These are phyloP conservation scores for Arthrobotrys entomopaga DNA, from an alignment of 2,329 filamentous ascomycete species.

Conservation along the genomic window DNA sequence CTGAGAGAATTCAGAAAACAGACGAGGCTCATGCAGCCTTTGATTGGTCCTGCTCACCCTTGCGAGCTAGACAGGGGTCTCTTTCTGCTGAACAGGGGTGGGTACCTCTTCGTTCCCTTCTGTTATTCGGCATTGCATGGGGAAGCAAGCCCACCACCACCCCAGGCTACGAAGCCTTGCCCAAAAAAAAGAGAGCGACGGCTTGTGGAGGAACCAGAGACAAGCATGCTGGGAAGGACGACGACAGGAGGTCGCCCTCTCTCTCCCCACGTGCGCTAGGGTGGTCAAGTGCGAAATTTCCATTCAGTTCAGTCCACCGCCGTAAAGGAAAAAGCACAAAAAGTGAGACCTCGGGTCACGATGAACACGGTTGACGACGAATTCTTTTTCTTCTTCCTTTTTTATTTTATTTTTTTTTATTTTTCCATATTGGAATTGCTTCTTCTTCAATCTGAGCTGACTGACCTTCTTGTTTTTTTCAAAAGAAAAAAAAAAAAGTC, in stretches of 20 bases:
- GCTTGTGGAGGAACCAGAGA: conserved; percentile 44
- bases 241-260: conserved; percentile 28
- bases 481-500: neutral
- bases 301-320: conserved; percentile 21
- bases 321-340: conserved; percentile 39
- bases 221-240: conserved; percentile 16
- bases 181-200: conserved; percentile 54
- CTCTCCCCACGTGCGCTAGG: conserved; percentile 53
- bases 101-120: conserved; percentile 45
- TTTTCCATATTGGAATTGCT: conserved; percentile 13
- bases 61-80: conserved; percentile 53
- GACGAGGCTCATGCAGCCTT: conserved; percentile 53
- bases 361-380: conserved; percentile 48
- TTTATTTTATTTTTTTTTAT: neutral
- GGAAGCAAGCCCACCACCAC: conserved; percentile 35
- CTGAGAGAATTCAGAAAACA: conserved; percentile 55
- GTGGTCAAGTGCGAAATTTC: conserved; percentile 54
- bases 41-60: conserved; percentile 48
- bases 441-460: conserved; percentile 43
- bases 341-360: conserved; percentile 55
- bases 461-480: conserved; percentile 30
- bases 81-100: conserved; percentile 25
- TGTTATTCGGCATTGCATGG: conserved; percentile 47
- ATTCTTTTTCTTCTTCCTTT: conserved; percentile 17
- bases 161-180: conserved; percentile 50